Evolutionary conservation across 768 basidiomycete species (phyloP).

Genomic region (Scleroderma citrinum): DNA sequence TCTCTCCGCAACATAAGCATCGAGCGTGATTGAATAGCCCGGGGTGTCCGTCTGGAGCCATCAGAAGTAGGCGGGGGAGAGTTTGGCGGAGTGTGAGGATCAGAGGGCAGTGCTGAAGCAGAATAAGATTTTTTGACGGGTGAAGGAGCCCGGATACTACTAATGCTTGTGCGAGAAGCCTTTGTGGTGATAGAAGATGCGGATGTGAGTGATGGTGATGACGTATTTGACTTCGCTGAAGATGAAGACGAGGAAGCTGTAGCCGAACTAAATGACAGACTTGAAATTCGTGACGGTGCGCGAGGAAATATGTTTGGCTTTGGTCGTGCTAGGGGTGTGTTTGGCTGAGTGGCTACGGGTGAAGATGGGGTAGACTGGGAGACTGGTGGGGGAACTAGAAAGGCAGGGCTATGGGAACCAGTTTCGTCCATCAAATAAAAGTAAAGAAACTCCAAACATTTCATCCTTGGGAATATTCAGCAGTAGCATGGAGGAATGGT

Average conservation of each 20-base stretch:
- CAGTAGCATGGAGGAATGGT: conserved; percentile 38
- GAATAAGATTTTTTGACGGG: conserved; percentile 36
- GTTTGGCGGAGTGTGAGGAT: conserved; percentile 16
- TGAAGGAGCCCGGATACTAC: conserved; percentile 33
- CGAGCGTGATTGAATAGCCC: conserved; percentile 37
- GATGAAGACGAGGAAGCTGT: conserved; percentile 19
- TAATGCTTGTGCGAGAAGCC: conserved; percentile 21
- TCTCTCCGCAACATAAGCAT: conserved; percentile 66
- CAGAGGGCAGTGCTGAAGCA: conserved; percentile 10
- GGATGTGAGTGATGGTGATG: conserved; percentile 29
- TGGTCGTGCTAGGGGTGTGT: conserved; percentile 10
- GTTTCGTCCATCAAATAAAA: conserved; percentile 91
- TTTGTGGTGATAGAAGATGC: conserved; percentile 36
- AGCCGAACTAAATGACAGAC: conserved; percentile 16
- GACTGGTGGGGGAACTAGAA: conserved; percentile 1
- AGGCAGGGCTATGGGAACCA: conserved; percentile 14
- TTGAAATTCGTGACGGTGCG: conserved; percentile 13
- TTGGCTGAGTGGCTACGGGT: conserved; percentile 21
- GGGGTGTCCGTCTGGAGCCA: conserved; percentile 13
- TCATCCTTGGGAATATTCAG: conserved; percentile 58
- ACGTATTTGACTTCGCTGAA: conserved; percentile 12
- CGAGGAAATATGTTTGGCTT: conserved; percentile 22
- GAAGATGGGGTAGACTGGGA: conserved; percentile 33
- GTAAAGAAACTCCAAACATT: conserved; percentile 91
- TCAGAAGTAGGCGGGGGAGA: conserved; percentile 25